Percentiles rank a stretch among this genome's conserved stretches.
These are phyloP conservation scores for Lasiodiplodia sp. DNA, from an alignment of 2,329 filamentous ascomycete species.

Conservation along the genomic window DNA sequence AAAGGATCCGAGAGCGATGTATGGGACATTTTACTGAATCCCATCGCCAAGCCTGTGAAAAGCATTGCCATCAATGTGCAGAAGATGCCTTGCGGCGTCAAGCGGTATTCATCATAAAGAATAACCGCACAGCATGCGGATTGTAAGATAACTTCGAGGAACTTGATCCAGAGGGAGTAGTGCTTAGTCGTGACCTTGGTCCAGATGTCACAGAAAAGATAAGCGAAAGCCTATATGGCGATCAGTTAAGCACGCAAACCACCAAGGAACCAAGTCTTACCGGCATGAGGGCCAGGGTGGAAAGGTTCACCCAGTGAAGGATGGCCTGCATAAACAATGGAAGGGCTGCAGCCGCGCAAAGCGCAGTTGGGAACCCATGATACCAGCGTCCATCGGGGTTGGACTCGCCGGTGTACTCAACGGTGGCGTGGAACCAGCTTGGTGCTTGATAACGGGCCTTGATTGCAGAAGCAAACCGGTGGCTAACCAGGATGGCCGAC, in stretches of 20 bases:
- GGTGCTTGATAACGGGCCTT: constrained; percentile 4
- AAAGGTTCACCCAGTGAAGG: constrained; percentile 42
- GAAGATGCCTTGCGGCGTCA: constrained; percentile 8
- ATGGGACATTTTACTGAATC: neutral
- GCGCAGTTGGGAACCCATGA: constrained; percentile 1
- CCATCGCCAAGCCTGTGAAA: constrained; percentile 15
- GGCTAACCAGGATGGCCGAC: constrained; percentile 21
- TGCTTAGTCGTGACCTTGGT: constrained; percentile 35
- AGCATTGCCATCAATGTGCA: constrained; percentile 14
- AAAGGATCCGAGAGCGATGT: neutral
- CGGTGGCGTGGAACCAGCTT: constrained; percentile 5
- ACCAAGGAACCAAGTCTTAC: constrained; percentile 35
- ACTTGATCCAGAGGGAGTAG: constrained; percentile 40
- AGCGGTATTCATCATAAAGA: constrained; percentile 26
- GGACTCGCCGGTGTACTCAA: constrained; percentile 8
- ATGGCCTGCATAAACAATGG: constrained; percentile 40
- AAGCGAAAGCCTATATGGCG: constrained; percentile 32
- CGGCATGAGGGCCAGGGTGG: constrained; percentile 41
- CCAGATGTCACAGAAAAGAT: constrained; percentile 32
- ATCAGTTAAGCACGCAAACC: constrained; percentile 31
- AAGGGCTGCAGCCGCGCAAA: constrained; percentile 36
- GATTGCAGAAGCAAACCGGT: constrained; percentile 1
- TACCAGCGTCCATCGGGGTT: constrained; percentile 9
- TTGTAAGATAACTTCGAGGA: constrained; percentile 35
- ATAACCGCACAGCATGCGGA: constrained; percentile 2